A percentile compares a stretch with the other conserved stretches of the same genome.
These are phyloP conservation scores for Suillus clintonianus DNA, from an alignment of 768 basidiomycete genomes.

Conservation along the genomic window DNA sequence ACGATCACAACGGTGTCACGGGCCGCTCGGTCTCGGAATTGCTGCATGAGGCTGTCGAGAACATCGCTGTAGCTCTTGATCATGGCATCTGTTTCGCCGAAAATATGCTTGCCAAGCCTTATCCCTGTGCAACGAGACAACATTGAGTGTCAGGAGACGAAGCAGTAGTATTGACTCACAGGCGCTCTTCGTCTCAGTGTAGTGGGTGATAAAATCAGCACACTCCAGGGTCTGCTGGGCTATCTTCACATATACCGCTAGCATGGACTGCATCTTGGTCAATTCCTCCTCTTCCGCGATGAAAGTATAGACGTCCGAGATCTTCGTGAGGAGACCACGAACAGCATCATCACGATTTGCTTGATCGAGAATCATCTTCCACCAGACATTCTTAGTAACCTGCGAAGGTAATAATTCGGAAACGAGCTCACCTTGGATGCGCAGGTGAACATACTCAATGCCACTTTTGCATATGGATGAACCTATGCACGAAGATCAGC, in stretches of 20 bases:
- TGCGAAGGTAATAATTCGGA: background rate
- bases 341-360: background rate
- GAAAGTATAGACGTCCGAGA: background rate
- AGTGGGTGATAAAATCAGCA: constrained; percentile 28
- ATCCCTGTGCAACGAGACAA: background rate
- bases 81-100: background rate
- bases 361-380: background rate
- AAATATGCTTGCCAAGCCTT: constrained; percentile 4
- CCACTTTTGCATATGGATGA: background rate
- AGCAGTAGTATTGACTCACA: constrained; percentile 8
- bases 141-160: background rate
- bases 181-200: constrained; percentile 23
- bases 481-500: background rate
- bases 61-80: background rate
- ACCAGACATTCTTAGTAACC: background rate
- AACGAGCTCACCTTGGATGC: background rate
- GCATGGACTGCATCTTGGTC: background rate
- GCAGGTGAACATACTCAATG: background rate
- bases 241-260: too few species aligned
- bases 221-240: constrained; percentile 24
- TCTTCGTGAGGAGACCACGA: background rate
- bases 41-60: too few species aligned
- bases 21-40: background rate
- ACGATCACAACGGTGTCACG: too few species aligned
- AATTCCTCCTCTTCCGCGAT: background rate